Evolutionary conservation across 371 early-diverging fungal genomes (phyloP), one percentile per base, ranked within the genome.

Genomic region (Actinomortierella ambigua): DNA sequence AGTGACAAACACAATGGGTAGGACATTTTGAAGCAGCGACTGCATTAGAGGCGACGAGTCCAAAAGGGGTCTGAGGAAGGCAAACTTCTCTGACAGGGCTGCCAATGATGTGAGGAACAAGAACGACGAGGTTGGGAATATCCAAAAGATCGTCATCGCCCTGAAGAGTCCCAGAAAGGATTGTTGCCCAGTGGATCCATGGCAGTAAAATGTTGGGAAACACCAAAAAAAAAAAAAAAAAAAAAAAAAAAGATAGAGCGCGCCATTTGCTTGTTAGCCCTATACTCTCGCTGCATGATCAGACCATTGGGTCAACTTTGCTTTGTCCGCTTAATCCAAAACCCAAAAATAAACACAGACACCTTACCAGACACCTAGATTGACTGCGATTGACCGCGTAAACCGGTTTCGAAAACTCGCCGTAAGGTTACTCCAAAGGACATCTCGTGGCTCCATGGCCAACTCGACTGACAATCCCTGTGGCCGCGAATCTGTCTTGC

Each of bases 391-490:
- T 55, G 78, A 83, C 22, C 83, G 80, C 40, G 82, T 53, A 44
- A 85, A 54, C 15, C 71, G 78, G 14, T 79, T 78, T 34, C 80
- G 66, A 41, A 84, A 82, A 50, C 77, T 71, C 29, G 83, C 81
- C 43, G 92, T 85, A 24, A 95, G 70, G 61, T 93, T 94, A 50
- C 85, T 79, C 98, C 98, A 97, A 55, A 91, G 82, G 9, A 97
- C 79, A 77, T 94, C 96, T 44, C 96, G 83, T 15, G 98, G 98
- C 64, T 96, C 96, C 8, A 96, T 95, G 5, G 96, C 97, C 77
- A 92, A 78, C n/a, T 82, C 79, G 3, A 90, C 87, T 64, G 84
- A 83, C 64, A 90, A 81, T 7, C 89, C 84, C 56, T 91, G 90
- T 1, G 93, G 91, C 49, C 84, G 81, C 52, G 82, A 82, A 27